Base-by-base conservation (phyloP, 352 stramenopile genomes). In the Phytophthora cryptogea region DNA sequence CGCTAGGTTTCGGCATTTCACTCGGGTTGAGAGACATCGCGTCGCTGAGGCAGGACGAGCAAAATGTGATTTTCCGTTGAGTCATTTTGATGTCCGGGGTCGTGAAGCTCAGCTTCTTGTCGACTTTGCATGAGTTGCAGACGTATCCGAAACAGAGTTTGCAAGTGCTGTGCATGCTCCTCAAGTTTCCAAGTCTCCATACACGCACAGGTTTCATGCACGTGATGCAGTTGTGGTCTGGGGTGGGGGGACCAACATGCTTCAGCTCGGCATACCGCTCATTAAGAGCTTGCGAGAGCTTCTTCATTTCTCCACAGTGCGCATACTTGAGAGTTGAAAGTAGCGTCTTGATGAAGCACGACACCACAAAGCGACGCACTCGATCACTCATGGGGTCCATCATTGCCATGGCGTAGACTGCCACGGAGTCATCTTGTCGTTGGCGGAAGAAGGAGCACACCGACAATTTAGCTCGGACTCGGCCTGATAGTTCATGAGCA, bases 391-490 rank as follows among this genome's bases (percentile, higher is more conserved):
- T 66, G 7, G 49, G 43, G 20, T 76, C 63, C 58, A 68, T 67
- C 36, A 68, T 69, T 45, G 49, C 68, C 53, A 70, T 66, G 45
- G 74, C 49, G 52, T 76, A 86, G 1, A 86, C 66, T 31, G 78
- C 68, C 26, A 81, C 59, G 7, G 51, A 46, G 47, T 67, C 54
- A 27, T 70, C 53, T 8, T 14, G 41, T 5, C 46, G 44, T 52
- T 86, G 64, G 8, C 66, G 61, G 44, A 80, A 86, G 10, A 83
- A 57, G 26, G 70, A 70, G 47, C 62, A 76, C 2, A 63, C 50
- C 17, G 70, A 80, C 10, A 75, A 44, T 32, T 70, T 61, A 9
- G 40, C 67, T 13, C 76, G 76, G 2, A 77, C 46, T 10, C 65
- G 59, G n/a, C 56, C 58, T 7, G 49, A 8, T 8, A 80, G 56